Evolutionary conservation across 371 early-diverging fungal species (phyloP).

Genomic region (Lichtheimia corymbifera): DNA sequence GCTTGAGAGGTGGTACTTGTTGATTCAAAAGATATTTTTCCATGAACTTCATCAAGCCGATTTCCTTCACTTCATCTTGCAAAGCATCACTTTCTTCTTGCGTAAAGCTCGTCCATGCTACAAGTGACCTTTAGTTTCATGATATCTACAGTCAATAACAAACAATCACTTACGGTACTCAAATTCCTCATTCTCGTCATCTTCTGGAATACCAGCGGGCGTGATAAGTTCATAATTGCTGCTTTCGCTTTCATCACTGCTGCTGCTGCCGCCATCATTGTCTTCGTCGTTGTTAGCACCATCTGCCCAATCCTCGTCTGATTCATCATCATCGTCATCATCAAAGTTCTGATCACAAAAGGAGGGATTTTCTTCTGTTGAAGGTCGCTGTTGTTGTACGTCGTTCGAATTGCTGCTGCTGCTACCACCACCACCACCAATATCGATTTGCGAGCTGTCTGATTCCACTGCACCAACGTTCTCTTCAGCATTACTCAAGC

Average conservation of each 20-base stretch:
- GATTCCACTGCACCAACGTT: neutral
- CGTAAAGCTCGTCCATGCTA: slow-evolving; percentile 44
- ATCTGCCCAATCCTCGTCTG: slow-evolving; percentile 50
- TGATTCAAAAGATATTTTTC: slow-evolving; percentile 53
- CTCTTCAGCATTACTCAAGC: too few species aligned
- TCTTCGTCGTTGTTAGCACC: slow-evolving; percentile 21
- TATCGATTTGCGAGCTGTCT: slow-evolving; percentile 5
- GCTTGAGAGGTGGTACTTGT: slow-evolving; percentile 47
- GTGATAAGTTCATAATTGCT: slow-evolving; percentile 23
- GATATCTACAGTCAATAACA: neutral
- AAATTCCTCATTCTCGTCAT: slow-evolving; percentile 22
- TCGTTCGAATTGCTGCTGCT: neutral
- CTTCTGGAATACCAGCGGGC: slow-evolving; percentile 28
- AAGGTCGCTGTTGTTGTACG: neutral
- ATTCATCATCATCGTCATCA: slow-evolving; percentile 48
- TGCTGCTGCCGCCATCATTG: slow-evolving; percentile 21
- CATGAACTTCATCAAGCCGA: slow-evolving; percentile 53
- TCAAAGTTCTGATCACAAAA: slow-evolving; percentile 25
- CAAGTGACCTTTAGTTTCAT: neutral
- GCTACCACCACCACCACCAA: neutral
- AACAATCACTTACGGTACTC: slow-evolving; percentile 12
- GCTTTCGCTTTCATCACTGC: slow-evolving; percentile 24
- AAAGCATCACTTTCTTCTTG: slow-evolving; percentile 37
- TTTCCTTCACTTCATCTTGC: slow-evolving; percentile 35
- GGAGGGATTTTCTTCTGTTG: neutral